Conservation (phyloP, 148 eudicot species). For the Rheum nobile region DNA sequence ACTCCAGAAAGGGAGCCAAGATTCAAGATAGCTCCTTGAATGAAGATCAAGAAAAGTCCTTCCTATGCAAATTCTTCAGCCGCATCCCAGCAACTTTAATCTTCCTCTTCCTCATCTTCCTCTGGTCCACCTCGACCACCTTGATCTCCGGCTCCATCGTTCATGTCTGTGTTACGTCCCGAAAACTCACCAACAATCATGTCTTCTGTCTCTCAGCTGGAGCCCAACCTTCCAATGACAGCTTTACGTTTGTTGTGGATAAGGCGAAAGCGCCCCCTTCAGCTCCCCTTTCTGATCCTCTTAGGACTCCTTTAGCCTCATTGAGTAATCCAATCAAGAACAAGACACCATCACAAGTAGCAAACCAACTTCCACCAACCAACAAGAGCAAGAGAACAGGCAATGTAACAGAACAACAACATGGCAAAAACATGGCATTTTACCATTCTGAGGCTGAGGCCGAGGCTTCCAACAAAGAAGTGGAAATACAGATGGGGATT, state of each 20-base stretch:
- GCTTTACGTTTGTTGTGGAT: neutral
- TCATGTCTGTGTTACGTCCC: slow-evolving; percentile 57
- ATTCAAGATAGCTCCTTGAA: neutral
- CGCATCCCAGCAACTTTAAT: slow-evolving; percentile 25
- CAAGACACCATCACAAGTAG: neutral
- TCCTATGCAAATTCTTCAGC: slow-evolving; percentile 12
- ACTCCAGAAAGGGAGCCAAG: neutral
- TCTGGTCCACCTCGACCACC: slow-evolving; percentile 66
- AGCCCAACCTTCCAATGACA: slow-evolving; percentile 24
- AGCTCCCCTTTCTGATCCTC: slow-evolving; percentile 8
- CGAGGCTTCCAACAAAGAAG: slow-evolving; percentile 18
- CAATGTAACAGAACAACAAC: neutral
- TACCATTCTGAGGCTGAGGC: slow-evolving; percentile 17
- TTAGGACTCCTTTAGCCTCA: neutral
- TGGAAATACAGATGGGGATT: slow-evolving; percentile 27
- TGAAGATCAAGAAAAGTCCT: neutral
- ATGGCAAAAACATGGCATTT: neutral
- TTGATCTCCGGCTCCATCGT: slow-evolving; percentile 47
- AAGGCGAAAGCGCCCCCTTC: neutral
- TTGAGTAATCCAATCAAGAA: neutral
- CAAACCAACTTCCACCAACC: neutral
- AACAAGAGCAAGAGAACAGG: too few relatives aligned
- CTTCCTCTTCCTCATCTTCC: slow-evolving; percentile 36
- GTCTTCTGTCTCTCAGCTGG: slow-evolving; percentile 60
- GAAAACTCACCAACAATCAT: slow-evolving; percentile 42